A percentile compares a stretch with the other conserved stretches of the same genome.
Conservation (phyloP, 2,329 filamentous ascomycete genomes). For the Xylariales sp. region DNA sequence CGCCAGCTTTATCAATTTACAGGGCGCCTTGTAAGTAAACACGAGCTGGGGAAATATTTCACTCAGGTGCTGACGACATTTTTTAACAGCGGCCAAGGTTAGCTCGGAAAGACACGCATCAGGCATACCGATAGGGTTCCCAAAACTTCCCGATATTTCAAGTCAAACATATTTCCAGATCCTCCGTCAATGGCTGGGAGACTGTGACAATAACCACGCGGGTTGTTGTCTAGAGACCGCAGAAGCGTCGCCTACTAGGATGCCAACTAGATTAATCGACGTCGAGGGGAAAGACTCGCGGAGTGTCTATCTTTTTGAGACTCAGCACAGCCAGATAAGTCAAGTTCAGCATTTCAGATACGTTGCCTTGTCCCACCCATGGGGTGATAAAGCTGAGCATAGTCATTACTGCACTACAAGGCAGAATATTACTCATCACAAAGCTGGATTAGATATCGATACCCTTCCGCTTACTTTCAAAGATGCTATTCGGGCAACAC, state of each 20-base stretch:
- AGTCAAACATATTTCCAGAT: slow-evolving; percentile 29
- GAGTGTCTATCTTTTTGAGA: slow-evolving; percentile 26
- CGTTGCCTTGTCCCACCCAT: slow-evolving; percentile 40
- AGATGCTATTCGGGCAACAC: slow-evolving; percentile 32
- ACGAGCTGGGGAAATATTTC: too few relatives aligned
- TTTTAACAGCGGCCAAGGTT: background rate
- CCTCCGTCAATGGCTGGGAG: slow-evolving; percentile 32
- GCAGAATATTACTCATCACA: slow-evolving; percentile 11
- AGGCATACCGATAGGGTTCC: slow-evolving; percentile 17
- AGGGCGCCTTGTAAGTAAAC: slow-evolving; percentile 14
- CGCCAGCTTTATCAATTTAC: slow-evolving; percentile 20
- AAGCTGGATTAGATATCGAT: slow-evolving; percentile 23
- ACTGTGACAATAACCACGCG: slow-evolving; percentile 34
- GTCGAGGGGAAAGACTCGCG: slow-evolving; percentile 2
- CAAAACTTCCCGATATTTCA: slow-evolving; percentile 3
- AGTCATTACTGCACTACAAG: slow-evolving; percentile 23
- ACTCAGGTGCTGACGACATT: background rate
- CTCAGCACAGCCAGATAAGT: background rate
- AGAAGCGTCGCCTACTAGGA: background rate
- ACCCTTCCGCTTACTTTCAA: slow-evolving; percentile 36
- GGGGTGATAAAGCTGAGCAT: slow-evolving; percentile 39
- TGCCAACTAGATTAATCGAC: slow-evolving; percentile 36
- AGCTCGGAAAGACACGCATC: background rate
- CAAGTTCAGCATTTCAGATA: slow-evolving; percentile 24
- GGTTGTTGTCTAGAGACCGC: slow-evolving; percentile 1